These are phyloP conservation scores for Paramecium octaurelia DNA, from an alignment of 73 alveolate species.

Conservation along the genomic window DNA sequence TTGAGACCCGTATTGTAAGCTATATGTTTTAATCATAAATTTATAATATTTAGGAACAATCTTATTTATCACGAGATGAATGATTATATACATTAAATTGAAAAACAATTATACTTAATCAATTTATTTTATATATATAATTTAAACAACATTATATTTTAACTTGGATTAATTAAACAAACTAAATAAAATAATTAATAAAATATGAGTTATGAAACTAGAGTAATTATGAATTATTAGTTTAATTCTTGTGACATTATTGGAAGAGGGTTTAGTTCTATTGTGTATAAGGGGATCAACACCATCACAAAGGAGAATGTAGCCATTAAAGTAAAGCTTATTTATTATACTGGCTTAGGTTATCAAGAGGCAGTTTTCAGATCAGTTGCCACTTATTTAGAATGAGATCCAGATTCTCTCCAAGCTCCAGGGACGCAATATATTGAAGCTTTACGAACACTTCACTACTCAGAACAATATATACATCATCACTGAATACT, in stretches of 20 bases:
- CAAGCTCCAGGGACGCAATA: not conserved
- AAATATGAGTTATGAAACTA: constrained; percentile 24
- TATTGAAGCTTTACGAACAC: constrained; percentile 30
- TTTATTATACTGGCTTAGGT: not conserved
- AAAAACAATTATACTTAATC: not conserved
- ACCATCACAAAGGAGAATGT: constrained; percentile 33
- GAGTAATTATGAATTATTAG: constrained; percentile 38
- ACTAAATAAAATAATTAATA: not conserved
- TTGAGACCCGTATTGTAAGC: not conserved
- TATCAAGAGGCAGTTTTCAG: constrained; percentile 19
- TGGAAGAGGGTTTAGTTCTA: constrained; percentile 54
- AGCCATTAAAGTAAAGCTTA: constrained; percentile 37
- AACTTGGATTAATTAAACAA: not conserved
- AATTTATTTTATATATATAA: not conserved
- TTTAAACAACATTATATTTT: not conserved
- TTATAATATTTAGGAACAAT: not conserved
- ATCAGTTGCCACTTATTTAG: not conserved
- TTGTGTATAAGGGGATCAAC: constrained; percentile 41
- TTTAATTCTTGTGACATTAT: constrained; percentile 39
- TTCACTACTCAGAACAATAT: constrained; percentile 30
- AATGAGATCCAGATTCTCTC: constrained; percentile 31
- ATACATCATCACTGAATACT: constrained; percentile 58
- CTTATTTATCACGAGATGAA: not conserved
- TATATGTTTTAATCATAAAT: not conserved
- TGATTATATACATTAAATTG: not conserved